Evolutionary conservation across 768 basidiomycete genomes (phyloP).

Genomic region (Cubamyces sp.): DNA sequence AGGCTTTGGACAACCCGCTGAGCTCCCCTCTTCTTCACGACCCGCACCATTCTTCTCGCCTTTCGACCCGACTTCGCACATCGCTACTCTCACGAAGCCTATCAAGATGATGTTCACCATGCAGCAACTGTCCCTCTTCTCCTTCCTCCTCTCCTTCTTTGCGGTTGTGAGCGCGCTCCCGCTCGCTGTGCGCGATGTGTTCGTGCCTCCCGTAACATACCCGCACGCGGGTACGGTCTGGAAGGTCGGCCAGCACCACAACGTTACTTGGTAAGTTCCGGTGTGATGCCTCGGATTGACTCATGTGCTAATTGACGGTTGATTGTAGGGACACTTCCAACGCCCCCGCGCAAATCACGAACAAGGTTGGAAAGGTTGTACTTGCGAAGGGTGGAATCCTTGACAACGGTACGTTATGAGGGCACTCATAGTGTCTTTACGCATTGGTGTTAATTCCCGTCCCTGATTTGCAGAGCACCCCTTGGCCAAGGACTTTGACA

Average conservation of each 20-base stretch:
- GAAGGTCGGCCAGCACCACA: constrained; percentile 47
- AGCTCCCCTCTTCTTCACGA: neutral
- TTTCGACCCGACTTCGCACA: neutral
- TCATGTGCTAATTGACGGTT: neutral
- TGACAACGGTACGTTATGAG: constrained; percentile 35
- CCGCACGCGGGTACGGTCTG: constrained; percentile 48
- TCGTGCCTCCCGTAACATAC: constrained; percentile 50
- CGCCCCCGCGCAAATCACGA: constrained; percentile 47
- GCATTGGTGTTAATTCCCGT: neutral
- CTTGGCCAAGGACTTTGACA: constrained; percentile 42
- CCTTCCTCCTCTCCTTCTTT: constrained; percentile 31
- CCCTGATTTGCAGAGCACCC: constrained; percentile 31
- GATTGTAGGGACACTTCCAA: constrained; percentile 43
- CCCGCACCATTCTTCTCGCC: neutral
- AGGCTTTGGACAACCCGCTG: constrained; percentile 18
- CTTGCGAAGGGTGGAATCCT: constrained; percentile 36
- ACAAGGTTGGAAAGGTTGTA: constrained; percentile 33
- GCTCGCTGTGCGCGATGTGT: constrained; percentile 47
- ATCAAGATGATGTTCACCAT: constrained; percentile 31
- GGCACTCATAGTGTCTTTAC: too few relatives aligned
- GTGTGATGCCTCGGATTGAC: neutral
- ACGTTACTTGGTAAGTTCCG: constrained; percentile 52
- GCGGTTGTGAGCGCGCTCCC: constrained; percentile 38
- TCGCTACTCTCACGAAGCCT: neutral
- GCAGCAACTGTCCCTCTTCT: constrained; percentile 28